Percentiles rank a stretch among this genome's conserved stretches.
Evolutionary conservation across 2,329 filamentous ascomycete genomes (phyloP).

Genomic region (Aureobasidium sp.): DNA sequence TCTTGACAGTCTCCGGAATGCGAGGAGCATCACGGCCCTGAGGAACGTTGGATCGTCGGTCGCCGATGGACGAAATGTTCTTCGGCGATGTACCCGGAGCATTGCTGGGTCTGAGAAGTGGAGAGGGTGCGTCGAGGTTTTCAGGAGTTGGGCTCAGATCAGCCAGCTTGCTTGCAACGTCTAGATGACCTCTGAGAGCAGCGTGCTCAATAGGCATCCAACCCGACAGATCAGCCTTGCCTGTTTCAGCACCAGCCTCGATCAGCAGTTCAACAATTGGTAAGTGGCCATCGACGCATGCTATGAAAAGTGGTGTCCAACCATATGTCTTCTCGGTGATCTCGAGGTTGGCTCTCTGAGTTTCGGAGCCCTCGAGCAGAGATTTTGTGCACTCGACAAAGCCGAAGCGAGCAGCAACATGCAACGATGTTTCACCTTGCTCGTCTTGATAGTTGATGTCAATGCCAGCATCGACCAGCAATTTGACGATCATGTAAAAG

Average conservation of each 20-base stretch:
- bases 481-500: constrained; percentile 72
- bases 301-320: constrained; percentile 93
- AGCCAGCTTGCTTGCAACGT: constrained; percentile 64
- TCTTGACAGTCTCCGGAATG: constrained; percentile 72
- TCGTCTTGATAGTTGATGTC: constrained; percentile 91
- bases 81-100: constrained; percentile 19
- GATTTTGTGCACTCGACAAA: constrained; percentile 72
- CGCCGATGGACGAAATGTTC: constrained; percentile 50
- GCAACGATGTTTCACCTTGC: constrained; percentile 82
- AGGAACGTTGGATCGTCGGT: constrained; percentile 33
- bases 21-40: constrained; percentile 31
- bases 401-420: constrained; percentile 83
- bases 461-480: constrained; percentile 82
- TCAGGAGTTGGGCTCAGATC: constrained; percentile 41
- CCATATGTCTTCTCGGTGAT: constrained; percentile 74
- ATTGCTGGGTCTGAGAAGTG: constrained; percentile 17
- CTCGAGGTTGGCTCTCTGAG: constrained; percentile 68
- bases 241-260: constrained; percentile 66
- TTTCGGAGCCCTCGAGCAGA: constrained; percentile 59
- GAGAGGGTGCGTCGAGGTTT: constrained; percentile 24
- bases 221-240: constrained; percentile 71
- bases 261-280: constrained; percentile 68
- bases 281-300: constrained; percentile 79
- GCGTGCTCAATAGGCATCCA: constrained; percentile 95
- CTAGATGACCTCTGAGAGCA: constrained; percentile 76